These are phyloP conservation scores for Tetrapisispora namnaoensis DNA, from an alignment of 805 yeast species.

Conservation along the genomic window DNA sequence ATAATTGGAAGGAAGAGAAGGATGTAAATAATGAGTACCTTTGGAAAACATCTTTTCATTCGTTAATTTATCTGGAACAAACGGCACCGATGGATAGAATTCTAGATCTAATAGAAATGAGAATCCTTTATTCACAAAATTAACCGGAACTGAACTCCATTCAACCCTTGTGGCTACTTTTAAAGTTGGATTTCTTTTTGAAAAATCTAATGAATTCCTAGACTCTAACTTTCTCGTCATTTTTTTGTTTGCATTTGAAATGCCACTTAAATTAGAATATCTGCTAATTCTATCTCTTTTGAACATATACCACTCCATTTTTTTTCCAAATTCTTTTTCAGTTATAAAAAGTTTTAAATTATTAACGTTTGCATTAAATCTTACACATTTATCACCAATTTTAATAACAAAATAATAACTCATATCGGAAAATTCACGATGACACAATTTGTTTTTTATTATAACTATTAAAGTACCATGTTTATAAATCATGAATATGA, in stretches of 20 bases:
- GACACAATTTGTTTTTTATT: background rate
- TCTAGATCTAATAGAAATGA: slow-evolving; percentile 8
- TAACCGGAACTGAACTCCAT: slow-evolving; percentile 8
- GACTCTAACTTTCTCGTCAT: slow-evolving; percentile 10
- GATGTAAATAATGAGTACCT: background rate
- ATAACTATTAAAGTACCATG: background rate
- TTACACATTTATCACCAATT: slow-evolving; percentile 7
- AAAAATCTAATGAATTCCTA: background rate
- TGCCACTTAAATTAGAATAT: no score
- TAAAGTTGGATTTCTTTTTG: background rate
- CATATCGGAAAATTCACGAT: background rate
- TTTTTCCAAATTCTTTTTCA: background rate
- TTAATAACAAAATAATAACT: slow-evolving; percentile 8
- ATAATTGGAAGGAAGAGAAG: background rate
- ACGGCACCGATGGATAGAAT: slow-evolving; percentile 11
- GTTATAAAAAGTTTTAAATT: slow-evolving; percentile 1
- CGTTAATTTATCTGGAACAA: slow-evolving; percentile 8
- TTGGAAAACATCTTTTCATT: no score
- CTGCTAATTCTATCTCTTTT: slow-evolving; percentile 3
- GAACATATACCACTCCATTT: slow-evolving; percentile 8
- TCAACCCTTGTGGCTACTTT: slow-evolving; percentile 5
- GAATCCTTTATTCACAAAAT: slow-evolving; percentile 1
- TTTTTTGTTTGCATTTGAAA: background rate
- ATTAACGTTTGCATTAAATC: slow-evolving; percentile 5
- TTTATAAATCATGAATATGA: background rate